phyloP scores from a whole-genome alignment of 1,139 yeast genomes.

The Diutina catenulata region DNA sequence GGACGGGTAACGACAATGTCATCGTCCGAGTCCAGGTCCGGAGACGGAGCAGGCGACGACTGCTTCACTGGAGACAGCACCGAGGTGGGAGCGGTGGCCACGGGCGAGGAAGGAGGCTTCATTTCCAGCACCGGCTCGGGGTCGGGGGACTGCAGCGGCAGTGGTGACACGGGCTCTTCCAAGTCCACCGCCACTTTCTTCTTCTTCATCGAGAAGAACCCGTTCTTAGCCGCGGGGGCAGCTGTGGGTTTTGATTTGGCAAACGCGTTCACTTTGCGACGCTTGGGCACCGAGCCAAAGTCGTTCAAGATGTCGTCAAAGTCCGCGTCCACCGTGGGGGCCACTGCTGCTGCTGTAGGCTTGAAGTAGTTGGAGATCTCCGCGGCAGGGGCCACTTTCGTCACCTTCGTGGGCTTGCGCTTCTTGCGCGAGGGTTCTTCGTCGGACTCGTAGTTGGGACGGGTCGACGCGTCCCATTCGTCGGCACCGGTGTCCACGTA shows the following conservation, averaged over 20 bases:
- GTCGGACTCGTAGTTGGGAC: conserved; percentile 42
- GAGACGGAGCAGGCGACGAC: background rate
- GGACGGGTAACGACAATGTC: conserved; percentile 35
- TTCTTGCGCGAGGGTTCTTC: conserved; percentile 31
- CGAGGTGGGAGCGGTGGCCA: background rate
- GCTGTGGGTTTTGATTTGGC: background rate
- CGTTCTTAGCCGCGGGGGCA: no score
- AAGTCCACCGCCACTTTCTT: conserved; percentile 7
- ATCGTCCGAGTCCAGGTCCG: conserved; percentile 21
- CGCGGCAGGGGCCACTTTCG: conserved; percentile 35
- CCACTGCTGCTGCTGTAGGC: conserved; percentile 6
- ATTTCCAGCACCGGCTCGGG: no score
- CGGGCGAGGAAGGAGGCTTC: background rate
- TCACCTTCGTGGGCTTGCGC: conserved; percentile 22
- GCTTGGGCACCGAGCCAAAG: conserved; percentile 15
- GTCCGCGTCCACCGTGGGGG: conserved; percentile 20
- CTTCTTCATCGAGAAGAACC: conserved; percentile 3
- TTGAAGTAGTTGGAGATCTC: conserved; percentile 41
- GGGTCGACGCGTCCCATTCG: conserved; percentile 60
- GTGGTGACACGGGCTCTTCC: background rate
- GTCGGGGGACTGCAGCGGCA: background rate
- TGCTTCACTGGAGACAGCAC: background rate
- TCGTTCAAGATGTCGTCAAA: conserved; percentile 37
- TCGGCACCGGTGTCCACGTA: conserved; percentile 89
- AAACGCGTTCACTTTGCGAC: background rate